Percentiles rank a stretch among this genome's conserved stretches.
Conservation (phyloP, 202 grass and related monocot species). For the Schoenoplectus tabernaemontani region DNA sequence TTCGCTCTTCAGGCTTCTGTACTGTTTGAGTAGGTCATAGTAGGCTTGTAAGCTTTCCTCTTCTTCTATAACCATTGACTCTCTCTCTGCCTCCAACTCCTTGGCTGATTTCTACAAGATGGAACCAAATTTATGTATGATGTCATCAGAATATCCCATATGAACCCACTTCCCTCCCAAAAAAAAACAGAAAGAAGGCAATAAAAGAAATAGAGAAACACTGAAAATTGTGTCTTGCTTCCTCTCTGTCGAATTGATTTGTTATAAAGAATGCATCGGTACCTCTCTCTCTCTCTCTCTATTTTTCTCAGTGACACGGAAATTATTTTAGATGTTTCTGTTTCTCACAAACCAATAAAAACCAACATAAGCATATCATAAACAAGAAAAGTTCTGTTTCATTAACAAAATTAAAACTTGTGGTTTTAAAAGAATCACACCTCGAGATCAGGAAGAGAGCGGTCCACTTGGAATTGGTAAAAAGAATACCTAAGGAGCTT, state of each 20-base stretch:
- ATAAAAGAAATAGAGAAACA: not conserved
- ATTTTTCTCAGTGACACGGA: not conserved
- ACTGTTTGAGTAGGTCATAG: conserved; percentile 80
- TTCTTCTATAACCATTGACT: conserved; percentile 91
- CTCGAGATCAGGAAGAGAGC: conserved; percentile 87
- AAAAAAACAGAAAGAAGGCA: no score
- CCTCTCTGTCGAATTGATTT: not conserved
- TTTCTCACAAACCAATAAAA: not conserved
- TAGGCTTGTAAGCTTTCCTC: conserved; percentile 83
- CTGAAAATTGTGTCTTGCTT: not conserved
- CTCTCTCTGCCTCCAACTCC: conserved; percentile 76
- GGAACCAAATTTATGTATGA: not conserved
- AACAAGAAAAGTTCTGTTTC: not conserved
- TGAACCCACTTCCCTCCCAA: not conserved
- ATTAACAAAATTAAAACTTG: not conserved
- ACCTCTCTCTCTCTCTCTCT: not conserved
- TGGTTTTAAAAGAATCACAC: conserved; percentile 31
- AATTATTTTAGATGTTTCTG: not conserved
- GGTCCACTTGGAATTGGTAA: conserved; percentile 93
- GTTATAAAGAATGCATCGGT: not conserved
- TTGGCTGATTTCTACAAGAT: conserved; percentile 72
- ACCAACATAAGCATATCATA: not conserved
- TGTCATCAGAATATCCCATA: not conserved
- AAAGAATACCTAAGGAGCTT: conserved; percentile 95
- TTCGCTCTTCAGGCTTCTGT: conserved; percentile 70